A percentile compares a stretch with the other conserved stretches of the same genome.
Evolutionary conservation across 768 basidiomycete genomes (phyloP).

Genomic region (Pilatotrama ljubarskyi): DNA sequence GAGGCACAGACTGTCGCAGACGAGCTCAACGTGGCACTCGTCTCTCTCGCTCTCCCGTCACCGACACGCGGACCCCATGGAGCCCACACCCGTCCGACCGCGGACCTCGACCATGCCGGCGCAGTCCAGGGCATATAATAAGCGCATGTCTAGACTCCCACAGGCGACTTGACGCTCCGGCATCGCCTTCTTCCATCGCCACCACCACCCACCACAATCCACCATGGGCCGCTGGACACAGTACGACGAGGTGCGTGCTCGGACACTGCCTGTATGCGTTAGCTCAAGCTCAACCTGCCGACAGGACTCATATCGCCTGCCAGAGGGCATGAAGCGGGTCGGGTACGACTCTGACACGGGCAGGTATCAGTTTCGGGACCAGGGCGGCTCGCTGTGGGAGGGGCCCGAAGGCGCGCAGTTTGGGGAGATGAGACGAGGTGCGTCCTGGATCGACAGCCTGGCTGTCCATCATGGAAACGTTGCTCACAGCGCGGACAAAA

Average conservation of each 20-base stretch:
- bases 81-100: not conserved
- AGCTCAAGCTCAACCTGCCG: slow-evolving; percentile 5
- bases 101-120: slow-evolving; percentile 12
- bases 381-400: slow-evolving; percentile 54
- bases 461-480: not conserved
- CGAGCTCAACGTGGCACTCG: slow-evolving; percentile 6
- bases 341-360: slow-evolving; percentile 77
- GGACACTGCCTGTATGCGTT: not conserved
- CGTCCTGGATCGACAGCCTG: slow-evolving; percentile 5
- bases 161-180: not conserved
- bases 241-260: slow-evolving; percentile 36
- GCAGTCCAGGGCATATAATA: not conserved
- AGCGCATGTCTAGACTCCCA: slow-evolving; percentile 9
- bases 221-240: slow-evolving; percentile 40
- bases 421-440: slow-evolving; percentile 50
- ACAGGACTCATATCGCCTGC: slow-evolving; percentile 54
- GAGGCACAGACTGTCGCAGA: not conserved
- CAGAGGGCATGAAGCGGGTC: slow-evolving; percentile 58
- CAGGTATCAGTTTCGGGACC: slow-evolving; percentile 63
- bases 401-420: slow-evolving; percentile 62
- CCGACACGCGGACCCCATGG: not conserved
- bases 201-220: slow-evolving; percentile 12
- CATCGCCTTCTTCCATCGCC: slow-evolving; percentile 3
- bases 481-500: not conserved
- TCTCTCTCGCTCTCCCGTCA: not conserved